A percentile compares a stretch with the other conserved stretches of the same genome.
These are phyloP conservation scores for Colletotrichum zoysiae DNA, from an alignment of 2,329 filamentous ascomycete species.

Conservation along the genomic window DNA sequence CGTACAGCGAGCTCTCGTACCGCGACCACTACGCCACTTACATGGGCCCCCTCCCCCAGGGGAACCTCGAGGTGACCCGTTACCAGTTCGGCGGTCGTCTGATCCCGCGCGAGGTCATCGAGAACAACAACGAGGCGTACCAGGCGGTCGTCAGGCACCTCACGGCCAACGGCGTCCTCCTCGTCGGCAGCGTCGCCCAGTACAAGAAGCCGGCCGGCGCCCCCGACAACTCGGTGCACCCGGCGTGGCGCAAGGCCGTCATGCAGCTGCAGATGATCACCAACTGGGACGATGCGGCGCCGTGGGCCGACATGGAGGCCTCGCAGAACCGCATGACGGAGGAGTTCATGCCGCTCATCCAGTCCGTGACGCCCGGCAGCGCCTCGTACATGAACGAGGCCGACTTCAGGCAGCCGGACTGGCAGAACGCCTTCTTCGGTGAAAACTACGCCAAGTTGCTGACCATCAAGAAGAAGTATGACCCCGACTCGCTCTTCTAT, in stretches of 20 bases:
- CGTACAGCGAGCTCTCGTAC: constrained; percentile 48
- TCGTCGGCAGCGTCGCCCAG: constrained; percentile 49
- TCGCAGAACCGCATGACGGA: constrained; percentile 49
- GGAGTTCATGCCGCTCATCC: constrained; percentile 48
- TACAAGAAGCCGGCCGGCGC: constrained; percentile 48
- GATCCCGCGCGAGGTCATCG: constrained; percentile 51
- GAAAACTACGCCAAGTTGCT: constrained; percentile 58
- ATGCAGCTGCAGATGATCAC: constrained; percentile 50
- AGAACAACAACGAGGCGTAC: constrained; percentile 48
- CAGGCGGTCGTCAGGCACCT: constrained; percentile 49
- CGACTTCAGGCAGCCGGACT: constrained; percentile 58
- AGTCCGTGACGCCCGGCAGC: constrained; percentile 55
- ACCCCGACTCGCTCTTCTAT: constrained; percentile 60
- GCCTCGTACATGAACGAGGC: constrained; percentile 66
- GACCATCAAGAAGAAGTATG: constrained; percentile 65
- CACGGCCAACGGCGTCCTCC: constrained; percentile 48
- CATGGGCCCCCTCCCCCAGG: constrained; percentile 52
- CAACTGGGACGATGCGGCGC: constrained; percentile 45
- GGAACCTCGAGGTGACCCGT: constrained; percentile 49
- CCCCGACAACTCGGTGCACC: constrained; percentile 53
- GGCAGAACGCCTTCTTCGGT: constrained; percentile 60
- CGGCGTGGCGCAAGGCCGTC: constrained; percentile 53
- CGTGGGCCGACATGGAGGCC: constrained; percentile 45
- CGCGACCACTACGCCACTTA: constrained; percentile 52
- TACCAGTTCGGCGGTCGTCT: constrained; percentile 54